Evolutionary conservation across 1,139 yeast species (phyloP).

Genomic region (Kodamaea alishanica): DNA sequence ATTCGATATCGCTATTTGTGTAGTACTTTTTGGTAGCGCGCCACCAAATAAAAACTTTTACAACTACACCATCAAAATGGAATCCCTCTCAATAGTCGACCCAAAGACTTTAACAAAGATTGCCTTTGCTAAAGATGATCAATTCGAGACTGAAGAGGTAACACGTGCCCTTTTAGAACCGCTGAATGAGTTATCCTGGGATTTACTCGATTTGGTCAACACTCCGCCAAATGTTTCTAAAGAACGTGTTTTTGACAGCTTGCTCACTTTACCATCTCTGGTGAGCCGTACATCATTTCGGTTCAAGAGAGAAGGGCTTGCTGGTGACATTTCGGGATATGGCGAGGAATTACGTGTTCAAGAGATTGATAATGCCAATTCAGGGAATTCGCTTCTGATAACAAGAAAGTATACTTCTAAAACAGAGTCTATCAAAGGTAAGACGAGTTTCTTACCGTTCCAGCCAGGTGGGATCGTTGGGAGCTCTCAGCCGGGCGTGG

Average conservation of each 20-base stretch:
- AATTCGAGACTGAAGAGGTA: background rate
- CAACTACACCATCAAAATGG: constrained; percentile 2
- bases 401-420: constrained; percentile 65
- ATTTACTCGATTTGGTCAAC: constrained; percentile 52
- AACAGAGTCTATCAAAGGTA: constrained; percentile 62
- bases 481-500: constrained; percentile 16
- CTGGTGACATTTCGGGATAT: constrained; percentile 62
- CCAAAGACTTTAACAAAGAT: background rate
- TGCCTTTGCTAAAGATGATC: background rate
- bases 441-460: constrained; percentile 78
- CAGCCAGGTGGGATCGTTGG: constrained; percentile 78
- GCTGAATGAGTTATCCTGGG: constrained; percentile 53
- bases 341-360: constrained; percentile 56
- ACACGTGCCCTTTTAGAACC: constrained; percentile 42
- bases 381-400: constrained; percentile 70
- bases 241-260: constrained; percentile 33
- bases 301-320: constrained; percentile 69
- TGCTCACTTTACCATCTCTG: constrained; percentile 50
- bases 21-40: too few species aligned
- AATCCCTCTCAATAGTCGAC: background rate
- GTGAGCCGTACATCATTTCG: constrained; percentile 55
- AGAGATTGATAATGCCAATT: constrained; percentile 50
- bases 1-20: too few species aligned
- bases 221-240: constrained; percentile 36
- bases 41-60: background rate